Evolutionary conservation across 192 early-diverging fungal genomes (phyloP).

Genomic region (Dissophora ornata): DNA sequence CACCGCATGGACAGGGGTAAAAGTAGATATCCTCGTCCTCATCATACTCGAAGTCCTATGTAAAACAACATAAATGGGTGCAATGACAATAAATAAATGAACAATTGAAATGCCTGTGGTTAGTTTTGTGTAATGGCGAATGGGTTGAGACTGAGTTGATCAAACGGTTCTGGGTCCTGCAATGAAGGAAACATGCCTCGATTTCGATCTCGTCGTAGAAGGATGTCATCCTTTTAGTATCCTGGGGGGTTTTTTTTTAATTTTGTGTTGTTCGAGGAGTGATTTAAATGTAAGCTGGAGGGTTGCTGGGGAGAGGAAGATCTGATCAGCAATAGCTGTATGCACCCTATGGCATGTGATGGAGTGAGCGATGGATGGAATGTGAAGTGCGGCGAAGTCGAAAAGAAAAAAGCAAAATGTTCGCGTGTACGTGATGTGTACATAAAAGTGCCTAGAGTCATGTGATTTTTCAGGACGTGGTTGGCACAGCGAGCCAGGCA

Average conservation of each 20-base stretch:
- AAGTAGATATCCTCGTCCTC: constrained; percentile 83
- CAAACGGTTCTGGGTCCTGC: no score
- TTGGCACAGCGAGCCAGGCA: no score
- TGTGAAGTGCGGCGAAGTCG: neutral
- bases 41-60: constrained; percentile 96
- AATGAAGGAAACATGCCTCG: constrained; percentile 24
- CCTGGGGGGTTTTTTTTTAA: no score
- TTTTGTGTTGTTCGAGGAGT: neutral
- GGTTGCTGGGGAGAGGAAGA: neutral
- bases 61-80: no score
- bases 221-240: no score
- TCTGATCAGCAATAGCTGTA: no score
- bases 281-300: neutral
- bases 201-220: constrained; percentile 76
- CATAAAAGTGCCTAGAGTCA: neutral
- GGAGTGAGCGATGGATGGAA: neutral
- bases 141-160: no score
- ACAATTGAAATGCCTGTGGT: no score
- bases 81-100: neutral
- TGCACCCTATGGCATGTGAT: neutral
- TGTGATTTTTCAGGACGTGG: no score
- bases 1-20: constrained; percentile 98
- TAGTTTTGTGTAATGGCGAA: neutral
- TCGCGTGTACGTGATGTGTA: neutral
- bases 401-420: neutral